Evolutionary conservation across 805 yeast genomes (phyloP).

Genomic region (Hanseniaspora lachancei): DNA sequence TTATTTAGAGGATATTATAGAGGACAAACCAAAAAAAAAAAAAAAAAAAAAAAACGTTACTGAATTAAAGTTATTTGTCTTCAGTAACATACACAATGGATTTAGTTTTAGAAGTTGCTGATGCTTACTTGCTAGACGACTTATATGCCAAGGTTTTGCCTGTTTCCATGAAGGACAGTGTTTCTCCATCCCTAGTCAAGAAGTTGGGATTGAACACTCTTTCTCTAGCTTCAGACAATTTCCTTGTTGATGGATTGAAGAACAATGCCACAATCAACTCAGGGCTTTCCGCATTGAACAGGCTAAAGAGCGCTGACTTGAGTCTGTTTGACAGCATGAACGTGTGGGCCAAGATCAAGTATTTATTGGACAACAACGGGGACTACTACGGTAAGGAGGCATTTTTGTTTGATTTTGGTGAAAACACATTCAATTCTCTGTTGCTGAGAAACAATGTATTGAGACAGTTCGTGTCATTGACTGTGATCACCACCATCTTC

Average conservation of each 20-base stretch:
- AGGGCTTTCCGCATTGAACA: constrained; percentile 8
- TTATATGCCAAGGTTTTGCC: constrained; percentile 62
- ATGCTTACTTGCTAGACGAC: constrained; percentile 60
- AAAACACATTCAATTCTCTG: constrained; percentile 50
- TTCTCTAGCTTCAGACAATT: constrained; percentile 19
- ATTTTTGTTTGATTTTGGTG: constrained; percentile 41
- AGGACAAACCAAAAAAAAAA: neutral
- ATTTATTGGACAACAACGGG: constrained; percentile 18
- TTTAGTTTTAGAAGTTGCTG: constrained; percentile 70
- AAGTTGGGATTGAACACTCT: constrained; percentile 20
- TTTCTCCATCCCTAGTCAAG: constrained; percentile 22
- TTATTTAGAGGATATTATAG: too few relatives aligned
- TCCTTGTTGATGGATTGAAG: constrained; percentile 15
- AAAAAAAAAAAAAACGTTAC: neutral
- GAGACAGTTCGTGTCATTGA: constrained; percentile 59
- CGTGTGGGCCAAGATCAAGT: constrained; percentile 11
- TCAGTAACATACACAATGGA: constrained; percentile 45
- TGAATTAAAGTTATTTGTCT: too few relatives aligned
- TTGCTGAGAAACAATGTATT: constrained; percentile 58
- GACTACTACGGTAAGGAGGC: constrained; percentile 55
- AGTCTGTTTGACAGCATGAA: constrained; percentile 13
- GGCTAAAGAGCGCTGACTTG: constrained; percentile 1
- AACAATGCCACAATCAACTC: neutral
- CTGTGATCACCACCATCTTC: constrained; percentile 58
- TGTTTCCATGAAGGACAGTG: constrained; percentile 31